Percentiles rank a stretch among this genome's conserved stretches.
Conservation (phyloP, 2,329 filamentous ascomycete genomes). For the Colletotrichum melonis region DNA sequence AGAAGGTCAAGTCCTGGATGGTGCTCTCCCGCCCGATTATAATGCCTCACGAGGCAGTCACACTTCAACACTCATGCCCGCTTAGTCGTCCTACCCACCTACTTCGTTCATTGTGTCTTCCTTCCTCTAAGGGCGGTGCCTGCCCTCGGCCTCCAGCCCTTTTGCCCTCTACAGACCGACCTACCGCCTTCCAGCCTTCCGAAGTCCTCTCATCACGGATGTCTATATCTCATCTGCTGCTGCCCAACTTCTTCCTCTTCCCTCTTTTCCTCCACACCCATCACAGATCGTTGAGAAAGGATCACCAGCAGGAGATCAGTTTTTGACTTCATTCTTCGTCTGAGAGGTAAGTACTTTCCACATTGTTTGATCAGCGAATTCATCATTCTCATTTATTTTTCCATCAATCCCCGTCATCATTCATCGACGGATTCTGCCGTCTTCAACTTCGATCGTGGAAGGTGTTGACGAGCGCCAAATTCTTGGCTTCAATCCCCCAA, state of each 20-base stretch:
- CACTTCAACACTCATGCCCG: background rate
- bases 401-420: background rate
- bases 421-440: background rate
- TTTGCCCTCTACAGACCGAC: background rate
- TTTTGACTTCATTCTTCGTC: background rate
- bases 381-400: background rate
- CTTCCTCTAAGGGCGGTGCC: background rate
- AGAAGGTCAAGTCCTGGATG: background rate
- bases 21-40: background rate
- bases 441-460: no score
- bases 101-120: background rate
- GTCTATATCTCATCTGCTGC: background rate
- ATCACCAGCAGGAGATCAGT: background rate
- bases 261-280: background rate
- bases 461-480: no score
- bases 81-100: background rate
- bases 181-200: background rate
- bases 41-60: background rate
- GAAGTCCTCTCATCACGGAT: background rate
- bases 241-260: background rate
- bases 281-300: background rate
- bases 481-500: background rate
- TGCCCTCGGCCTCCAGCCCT: background rate
- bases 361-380: no score
- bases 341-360: conserved; percentile 6